phyloP scores from a whole-genome alignment of 2,329 filamentous ascomycete species.

The Ceratocystis ficicola region DNA sequence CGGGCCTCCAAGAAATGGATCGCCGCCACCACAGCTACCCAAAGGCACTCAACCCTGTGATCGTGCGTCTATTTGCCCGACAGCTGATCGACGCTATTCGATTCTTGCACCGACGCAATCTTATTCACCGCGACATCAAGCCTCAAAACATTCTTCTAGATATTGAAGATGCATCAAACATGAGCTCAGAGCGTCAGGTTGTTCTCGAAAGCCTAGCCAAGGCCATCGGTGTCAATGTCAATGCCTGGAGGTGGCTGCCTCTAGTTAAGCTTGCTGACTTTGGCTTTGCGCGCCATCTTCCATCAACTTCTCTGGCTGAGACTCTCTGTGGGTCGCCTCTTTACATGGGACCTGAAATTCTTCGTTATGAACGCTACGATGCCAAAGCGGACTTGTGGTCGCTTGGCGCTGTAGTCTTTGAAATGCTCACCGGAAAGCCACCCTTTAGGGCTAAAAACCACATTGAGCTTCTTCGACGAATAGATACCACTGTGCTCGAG shows the following conservation, averaged over 20 bases:
- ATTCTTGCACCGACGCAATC: slow-evolving; percentile 72
- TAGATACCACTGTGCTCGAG: slow-evolving; percentile 59
- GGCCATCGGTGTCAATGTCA: slow-evolving; percentile 54
- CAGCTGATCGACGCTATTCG: slow-evolving; percentile 85
- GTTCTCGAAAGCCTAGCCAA: slow-evolving; percentile 30
- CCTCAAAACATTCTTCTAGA: slow-evolving; percentile 80
- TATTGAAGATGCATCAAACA: slow-evolving; percentile 40
- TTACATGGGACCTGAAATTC: slow-evolving; percentile 97
- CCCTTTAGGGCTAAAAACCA: slow-evolving; percentile 91
- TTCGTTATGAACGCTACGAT: slow-evolving; percentile 94
- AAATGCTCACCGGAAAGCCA: slow-evolving; percentile 84
- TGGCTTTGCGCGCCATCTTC: slow-evolving; percentile 88
- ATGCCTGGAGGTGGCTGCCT: slow-evolving; percentile 41
- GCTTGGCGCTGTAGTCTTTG: slow-evolving; percentile 85
- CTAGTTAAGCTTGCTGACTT: slow-evolving; percentile 98
- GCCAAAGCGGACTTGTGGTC: slow-evolving; percentile 97
- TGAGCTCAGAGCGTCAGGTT: slow-evolving; percentile 57
- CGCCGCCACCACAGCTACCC: slow-evolving; percentile 78
- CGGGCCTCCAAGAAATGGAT: slow-evolving; percentile 79
- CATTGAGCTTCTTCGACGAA: slow-evolving; percentile 82
- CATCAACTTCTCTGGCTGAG: slow-evolving; percentile 82
- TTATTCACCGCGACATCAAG: slow-evolving; percentile 94
- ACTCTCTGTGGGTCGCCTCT: slow-evolving; percentile 92
- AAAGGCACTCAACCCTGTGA: slow-evolving; percentile 89
- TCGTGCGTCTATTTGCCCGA: slow-evolving; percentile 90